Conservation (phyloP, 129 eudicot species). For the Artemisia tridentata region DNA sequence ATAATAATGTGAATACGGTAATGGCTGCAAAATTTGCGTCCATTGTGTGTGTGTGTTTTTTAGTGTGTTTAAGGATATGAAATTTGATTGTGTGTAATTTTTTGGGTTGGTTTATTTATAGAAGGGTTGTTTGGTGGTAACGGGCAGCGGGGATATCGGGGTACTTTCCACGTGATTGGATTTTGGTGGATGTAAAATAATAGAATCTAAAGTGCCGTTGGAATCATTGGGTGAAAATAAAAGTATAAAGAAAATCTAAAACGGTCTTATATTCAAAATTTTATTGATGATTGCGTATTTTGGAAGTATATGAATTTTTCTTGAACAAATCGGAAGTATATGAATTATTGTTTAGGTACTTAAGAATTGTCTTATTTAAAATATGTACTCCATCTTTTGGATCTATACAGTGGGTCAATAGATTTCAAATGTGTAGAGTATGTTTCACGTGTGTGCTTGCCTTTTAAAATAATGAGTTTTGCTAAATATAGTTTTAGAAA, state of each 20-base stretch:
- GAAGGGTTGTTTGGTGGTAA: conserved; percentile 18
- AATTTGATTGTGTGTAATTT: background rate
- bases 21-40: conserved; percentile 9
- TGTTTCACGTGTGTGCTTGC: too few species aligned
- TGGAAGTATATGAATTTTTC: background rate
- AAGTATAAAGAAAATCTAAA: conserved; percentile 3
- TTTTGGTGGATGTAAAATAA: conserved; percentile 13
- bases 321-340: background rate
- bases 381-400: too few species aligned
- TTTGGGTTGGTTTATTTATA: conserved; percentile 4
- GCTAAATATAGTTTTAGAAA: too few species aligned
- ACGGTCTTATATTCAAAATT: background rate
- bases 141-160: conserved; percentile 41
- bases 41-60: conserved; percentile 7
- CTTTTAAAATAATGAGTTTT: too few species aligned
- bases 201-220: conserved; percentile 31
- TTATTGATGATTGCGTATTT: background rate
- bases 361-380: too few species aligned
- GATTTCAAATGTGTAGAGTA: too few species aligned
- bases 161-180: conserved; percentile 36
- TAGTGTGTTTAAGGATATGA: conserved; percentile 2
- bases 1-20: conserved; percentile 20
- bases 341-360: too few species aligned
- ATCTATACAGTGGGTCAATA: too few species aligned
- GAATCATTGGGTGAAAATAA: conserved; percentile 15